A percentile compares a stretch with the other conserved stretches of the same genome.
These are phyloP conservation scores for Yarrowia divulgata DNA, from an alignment of 805 yeast species.

Conservation along the genomic window DNA sequence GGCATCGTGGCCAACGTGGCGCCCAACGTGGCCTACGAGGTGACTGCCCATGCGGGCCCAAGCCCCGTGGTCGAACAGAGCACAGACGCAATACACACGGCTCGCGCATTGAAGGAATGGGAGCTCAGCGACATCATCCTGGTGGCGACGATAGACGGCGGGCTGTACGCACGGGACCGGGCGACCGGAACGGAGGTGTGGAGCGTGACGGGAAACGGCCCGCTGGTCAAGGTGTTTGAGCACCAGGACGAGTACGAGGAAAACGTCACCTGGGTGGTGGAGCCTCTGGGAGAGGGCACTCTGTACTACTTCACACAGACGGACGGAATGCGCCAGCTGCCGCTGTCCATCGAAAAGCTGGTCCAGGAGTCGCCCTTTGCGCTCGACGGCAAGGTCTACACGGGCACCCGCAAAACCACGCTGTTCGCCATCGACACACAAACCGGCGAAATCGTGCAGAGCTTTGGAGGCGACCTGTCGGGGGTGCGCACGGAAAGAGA, in stretches of 20 bases:
- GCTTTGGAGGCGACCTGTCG: conserved; percentile 64
- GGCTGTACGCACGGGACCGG: conserved; percentile 79
- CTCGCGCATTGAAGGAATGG: conserved; percentile 54
- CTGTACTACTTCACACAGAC: conserved; percentile 79
- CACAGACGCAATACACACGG: conserved; percentile 33
- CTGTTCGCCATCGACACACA: conserved; percentile 74
- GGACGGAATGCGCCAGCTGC: conserved; percentile 79
- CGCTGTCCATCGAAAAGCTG: conserved; percentile 77
- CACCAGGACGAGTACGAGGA: conserved; percentile 44
- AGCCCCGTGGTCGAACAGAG: conserved; percentile 8
- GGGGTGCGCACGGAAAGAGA: conserved; percentile 40
- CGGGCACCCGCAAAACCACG: conserved; percentile 81
- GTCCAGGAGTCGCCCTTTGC: conserved; percentile 88
- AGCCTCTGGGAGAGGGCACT: conserved; percentile 85
- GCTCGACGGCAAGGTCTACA: conserved; percentile 80
- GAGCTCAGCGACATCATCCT: conserved; percentile 64
- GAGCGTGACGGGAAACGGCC: conserved; percentile 72
- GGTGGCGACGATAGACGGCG: conserved; percentile 86
- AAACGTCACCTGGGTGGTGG: conserved; percentile 80
- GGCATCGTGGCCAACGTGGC: conserved; percentile 18
- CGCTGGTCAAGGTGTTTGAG: conserved; percentile 59
- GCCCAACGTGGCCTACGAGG: conserved; percentile 11
- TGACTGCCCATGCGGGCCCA: conserved; percentile 7
- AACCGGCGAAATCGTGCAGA: conserved; percentile 75
- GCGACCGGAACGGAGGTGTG: conserved; percentile 76